Conservation (phyloP, 2,329 filamentous ascomycete genomes). For the Trichoderma arundinaceum region DNA sequence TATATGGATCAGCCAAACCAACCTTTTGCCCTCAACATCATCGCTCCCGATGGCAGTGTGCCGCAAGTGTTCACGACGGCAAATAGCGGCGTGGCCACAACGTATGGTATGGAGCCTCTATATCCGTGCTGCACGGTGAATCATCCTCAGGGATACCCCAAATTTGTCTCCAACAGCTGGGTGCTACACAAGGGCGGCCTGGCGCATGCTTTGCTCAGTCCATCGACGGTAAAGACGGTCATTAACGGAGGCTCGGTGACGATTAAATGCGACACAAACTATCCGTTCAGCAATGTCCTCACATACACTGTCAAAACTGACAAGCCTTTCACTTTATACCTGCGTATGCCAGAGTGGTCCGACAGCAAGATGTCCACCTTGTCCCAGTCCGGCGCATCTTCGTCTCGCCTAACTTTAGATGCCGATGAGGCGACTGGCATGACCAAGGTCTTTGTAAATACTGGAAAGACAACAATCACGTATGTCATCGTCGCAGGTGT, state of each 20-base stretch:
- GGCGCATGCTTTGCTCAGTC: conserved; percentile 57
- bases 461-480: conserved; percentile 34
- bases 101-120: conserved; percentile 56
- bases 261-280: conserved; percentile 55
- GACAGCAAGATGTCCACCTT: conserved; percentile 22
- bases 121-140: conserved; percentile 65
- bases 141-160: conserved; percentile 62
- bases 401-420: conserved; percentile 25
- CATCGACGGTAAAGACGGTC: conserved; percentile 49
- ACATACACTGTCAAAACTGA: conserved; percentile 40
- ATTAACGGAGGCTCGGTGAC: conserved; percentile 44
- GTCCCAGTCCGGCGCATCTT: conserved; percentile 16
- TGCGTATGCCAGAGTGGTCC: conserved; percentile 42
- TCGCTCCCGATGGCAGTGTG: conserved; percentile 38
- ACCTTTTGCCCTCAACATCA: conserved; percentile 53
- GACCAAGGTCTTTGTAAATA: conserved; percentile 34
- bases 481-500: conserved; percentile 35
- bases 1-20: conserved; percentile 62
- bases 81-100: conserved; percentile 48
- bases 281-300: conserved; percentile 47
- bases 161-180: conserved; percentile 57
- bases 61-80: conserved; percentile 54
- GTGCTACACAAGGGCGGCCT: conserved; percentile 52
- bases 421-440: conserved; percentile 35
- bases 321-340: conserved; percentile 39